These are phyloP conservation scores for Mycena maculata DNA, from an alignment of 768 basidiomycete genomes.

Conservation along the genomic window DNA sequence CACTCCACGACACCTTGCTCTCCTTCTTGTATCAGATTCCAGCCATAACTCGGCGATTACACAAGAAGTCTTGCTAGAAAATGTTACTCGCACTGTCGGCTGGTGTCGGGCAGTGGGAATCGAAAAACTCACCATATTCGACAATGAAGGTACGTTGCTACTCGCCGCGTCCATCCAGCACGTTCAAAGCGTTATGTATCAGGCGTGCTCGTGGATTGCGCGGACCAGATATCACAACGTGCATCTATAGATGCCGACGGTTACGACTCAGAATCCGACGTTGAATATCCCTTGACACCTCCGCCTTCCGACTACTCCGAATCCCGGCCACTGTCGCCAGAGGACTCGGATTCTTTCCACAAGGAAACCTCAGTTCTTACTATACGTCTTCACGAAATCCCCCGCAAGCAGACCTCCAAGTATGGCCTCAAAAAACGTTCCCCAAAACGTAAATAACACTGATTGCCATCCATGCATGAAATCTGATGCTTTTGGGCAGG, in stretches of 20 bases:
- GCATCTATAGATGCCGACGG: constrained; percentile 40
- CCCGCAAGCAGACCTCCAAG: constrained; percentile 18
- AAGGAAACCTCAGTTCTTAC: constrained; percentile 38
- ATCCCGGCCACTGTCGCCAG: too few species aligned
- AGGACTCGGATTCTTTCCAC: constrained; percentile 58
- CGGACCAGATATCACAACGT: constrained; percentile 54
- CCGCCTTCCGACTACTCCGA: constrained; percentile 79
- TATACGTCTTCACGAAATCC: constrained; percentile 29
- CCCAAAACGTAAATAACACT: constrained; percentile 17
- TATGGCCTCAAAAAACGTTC: constrained; percentile 30
- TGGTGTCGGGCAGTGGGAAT: constrained; percentile 79
- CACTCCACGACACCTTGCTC: constrained; percentile 73
- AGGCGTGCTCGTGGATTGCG: constrained; percentile 57
- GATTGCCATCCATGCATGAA: neutral
- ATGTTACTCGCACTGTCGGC: constrained; percentile 60
- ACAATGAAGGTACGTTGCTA: constrained; percentile 67
- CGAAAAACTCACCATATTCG: constrained; percentile 75
- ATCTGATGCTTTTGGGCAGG: neutral
- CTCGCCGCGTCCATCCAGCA: constrained; percentile 5
- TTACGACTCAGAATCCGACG: constrained; percentile 60
- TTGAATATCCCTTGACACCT: constrained; percentile 81
- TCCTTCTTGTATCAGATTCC: constrained; percentile 67
- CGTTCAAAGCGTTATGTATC: constrained; percentile 2
- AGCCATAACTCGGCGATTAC: constrained; percentile 47
- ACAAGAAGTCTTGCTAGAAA: constrained; percentile 61